phyloP scores from a whole-genome alignment of 441 rosid species.

The Pelargonium citronellum region DNA sequence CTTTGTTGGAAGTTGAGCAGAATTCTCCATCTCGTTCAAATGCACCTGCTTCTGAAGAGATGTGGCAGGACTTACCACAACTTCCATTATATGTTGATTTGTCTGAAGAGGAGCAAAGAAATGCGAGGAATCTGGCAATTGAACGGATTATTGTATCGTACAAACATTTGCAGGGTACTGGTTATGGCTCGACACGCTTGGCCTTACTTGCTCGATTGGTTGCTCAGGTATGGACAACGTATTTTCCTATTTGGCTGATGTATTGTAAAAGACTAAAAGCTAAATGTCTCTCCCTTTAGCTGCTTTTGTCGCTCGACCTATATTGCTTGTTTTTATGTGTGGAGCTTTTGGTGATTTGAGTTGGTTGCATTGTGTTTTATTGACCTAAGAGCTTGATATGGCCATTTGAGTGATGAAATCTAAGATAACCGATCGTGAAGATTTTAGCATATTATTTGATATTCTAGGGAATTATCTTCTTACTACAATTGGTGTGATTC shows the following conservation, averaged over 20 bases:
- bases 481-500: too few relatives aligned
- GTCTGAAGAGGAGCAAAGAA: slow-evolving; percentile 50
- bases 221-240: slow-evolving; percentile 58
- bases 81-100: slow-evolving; percentile 74
- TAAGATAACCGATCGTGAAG: too few relatives aligned
- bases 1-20: slow-evolving; percentile 50
- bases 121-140: slow-evolving; percentile 56
- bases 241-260: slow-evolving; percentile 12
- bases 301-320: background rate
- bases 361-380: too few relatives aligned
- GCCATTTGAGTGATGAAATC: too few relatives aligned
- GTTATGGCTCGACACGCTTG: slow-evolving; percentile 52
- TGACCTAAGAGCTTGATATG: too few relatives aligned
- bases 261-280: slow-evolving; percentile 5
- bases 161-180: slow-evolving; percentile 51
- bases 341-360: too few relatives aligned
- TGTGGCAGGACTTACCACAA: slow-evolving; percentile 55
- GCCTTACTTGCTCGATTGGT: slow-evolving; percentile 80
- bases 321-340: too few relatives aligned
- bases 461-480: too few relatives aligned
- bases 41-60: slow-evolving; percentile 52
- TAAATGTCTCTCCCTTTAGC: background rate
- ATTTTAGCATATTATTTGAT: too few relatives aligned
- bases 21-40: slow-evolving; percentile 41
- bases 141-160: slow-evolving; percentile 69